phyloP scores from a whole-genome alignment of 208 protist genomes.

The Angomonas ambiguus region DNA sequence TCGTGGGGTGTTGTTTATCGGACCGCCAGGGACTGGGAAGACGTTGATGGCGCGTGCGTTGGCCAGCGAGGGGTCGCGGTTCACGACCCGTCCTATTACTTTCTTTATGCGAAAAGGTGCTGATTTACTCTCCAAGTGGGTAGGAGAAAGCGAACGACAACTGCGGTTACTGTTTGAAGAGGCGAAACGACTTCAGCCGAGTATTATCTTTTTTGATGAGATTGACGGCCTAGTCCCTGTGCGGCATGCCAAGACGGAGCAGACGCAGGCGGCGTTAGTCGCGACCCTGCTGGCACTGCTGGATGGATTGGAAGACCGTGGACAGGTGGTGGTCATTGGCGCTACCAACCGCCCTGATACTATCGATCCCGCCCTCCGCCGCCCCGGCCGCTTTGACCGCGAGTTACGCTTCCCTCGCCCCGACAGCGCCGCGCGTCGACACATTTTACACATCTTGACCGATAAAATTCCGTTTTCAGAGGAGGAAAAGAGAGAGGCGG shows the following conservation, averaged over 20 bases:
- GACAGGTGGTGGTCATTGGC: constrained; percentile 94
- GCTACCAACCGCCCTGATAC: constrained; percentile 95
- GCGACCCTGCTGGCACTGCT: constrained; percentile 93
- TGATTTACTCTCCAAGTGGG: constrained; percentile 98
- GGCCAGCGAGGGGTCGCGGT: constrained; percentile 97
- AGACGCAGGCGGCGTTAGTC: constrained; percentile 81
- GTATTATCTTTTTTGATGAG: constrained; percentile 99
- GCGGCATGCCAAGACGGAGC: constrained; percentile 73
- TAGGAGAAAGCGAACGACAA: constrained; percentile 97
- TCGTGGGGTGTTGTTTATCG: constrained; percentile 98
- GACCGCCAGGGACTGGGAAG: constrained; percentile 99
- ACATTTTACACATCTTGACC: constrained; percentile 96
- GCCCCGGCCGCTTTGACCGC: constrained; percentile 96
- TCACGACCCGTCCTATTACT: constrained; percentile 67
- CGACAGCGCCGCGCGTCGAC: constrained; percentile 67
- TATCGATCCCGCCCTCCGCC: constrained; percentile 94
- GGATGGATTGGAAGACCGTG: constrained; percentile 91
- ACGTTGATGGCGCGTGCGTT: constrained; percentile 98
- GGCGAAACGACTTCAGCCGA: constrained; percentile 90
- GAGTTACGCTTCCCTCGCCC: constrained; percentile 91
- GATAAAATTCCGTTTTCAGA: constrained; percentile 33
- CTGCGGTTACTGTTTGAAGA: constrained; percentile 97
- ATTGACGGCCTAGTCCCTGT: constrained; percentile 95
- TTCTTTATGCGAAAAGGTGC: constrained; percentile 97
- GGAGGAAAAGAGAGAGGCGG: constrained; percentile 19